These are phyloP conservation scores for Spongispora temasekensis DNA, from an alignment of 1,284 basidiomycete genomes.

Conservation along the genomic window DNA sequence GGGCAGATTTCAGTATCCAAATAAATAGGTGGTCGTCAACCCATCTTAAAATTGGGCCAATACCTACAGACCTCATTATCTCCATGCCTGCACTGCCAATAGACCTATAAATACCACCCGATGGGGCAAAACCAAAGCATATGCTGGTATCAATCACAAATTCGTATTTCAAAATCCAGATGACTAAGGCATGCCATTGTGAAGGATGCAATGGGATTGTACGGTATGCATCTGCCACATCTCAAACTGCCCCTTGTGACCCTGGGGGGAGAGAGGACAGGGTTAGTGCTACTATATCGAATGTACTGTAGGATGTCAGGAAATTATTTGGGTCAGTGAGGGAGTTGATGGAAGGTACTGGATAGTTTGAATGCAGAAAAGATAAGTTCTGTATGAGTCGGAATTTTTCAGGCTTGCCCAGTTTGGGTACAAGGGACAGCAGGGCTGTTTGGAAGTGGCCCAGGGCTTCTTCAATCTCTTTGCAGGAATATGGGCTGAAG, in stretches of 20 bases:
- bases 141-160: constrained; percentile 6
- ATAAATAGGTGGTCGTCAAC: not conserved
- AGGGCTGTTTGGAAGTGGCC: not conserved
- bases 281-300: not conserved
- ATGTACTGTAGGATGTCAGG: not conserved
- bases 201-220: constrained; percentile 10
- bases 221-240: constrained; percentile 10
- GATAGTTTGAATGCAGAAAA: not conserved
- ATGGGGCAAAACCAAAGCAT: constrained; percentile 39
- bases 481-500: not conserved
- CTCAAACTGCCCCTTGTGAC: not conserved
- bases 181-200: not conserved
- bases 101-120: constrained; percentile 35
- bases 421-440: not conserved
- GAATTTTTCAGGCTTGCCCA: too few species aligned
- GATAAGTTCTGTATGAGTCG: not conserved
- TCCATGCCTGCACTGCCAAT: constrained; percentile 35
- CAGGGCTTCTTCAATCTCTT: not conserved
- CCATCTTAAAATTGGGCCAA: not conserved
- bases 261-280: too few species aligned
- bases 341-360: not conserved
- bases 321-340: not conserved
- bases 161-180: not conserved
- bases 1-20: not conserved
- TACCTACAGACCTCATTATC: constrained; percentile 21